Conservation (phyloP, 129 eudicot genomes). For the Arctium lappa region DNA sequence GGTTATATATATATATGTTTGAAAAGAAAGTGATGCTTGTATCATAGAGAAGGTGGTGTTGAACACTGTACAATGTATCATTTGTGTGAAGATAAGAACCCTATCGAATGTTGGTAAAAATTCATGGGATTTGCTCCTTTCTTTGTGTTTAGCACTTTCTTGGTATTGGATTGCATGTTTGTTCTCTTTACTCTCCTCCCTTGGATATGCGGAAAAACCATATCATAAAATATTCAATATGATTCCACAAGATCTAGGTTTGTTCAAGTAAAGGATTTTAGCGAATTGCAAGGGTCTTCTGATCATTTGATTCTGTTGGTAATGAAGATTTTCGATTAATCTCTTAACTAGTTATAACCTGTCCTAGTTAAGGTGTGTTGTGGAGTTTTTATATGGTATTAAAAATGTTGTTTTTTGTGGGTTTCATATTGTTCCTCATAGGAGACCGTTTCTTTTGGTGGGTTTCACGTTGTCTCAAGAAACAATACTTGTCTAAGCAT, state of each 20-base stretch:
- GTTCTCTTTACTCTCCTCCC: background rate
- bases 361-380: no score
- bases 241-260: no score
- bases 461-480: no score
- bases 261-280: no score
- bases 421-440: no score
- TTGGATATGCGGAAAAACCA: background rate
- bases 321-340: background rate
- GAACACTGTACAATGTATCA: slow-evolving; percentile 33
- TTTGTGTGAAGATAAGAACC: slow-evolving; percentile 35
- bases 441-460: no score
- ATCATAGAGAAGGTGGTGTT: slow-evolving; percentile 53
- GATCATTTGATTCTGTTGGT: no score
- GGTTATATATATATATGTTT: slow-evolving; percentile 33
- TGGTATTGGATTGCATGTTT: background rate
- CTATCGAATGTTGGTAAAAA: background rate
- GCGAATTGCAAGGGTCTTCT: no score
- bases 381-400: no score
- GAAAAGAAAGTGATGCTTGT: slow-evolving; percentile 34
- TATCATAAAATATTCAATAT: no score
- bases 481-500: no score
- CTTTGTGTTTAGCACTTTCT: background rate
- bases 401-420: no score
- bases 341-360: background rate
- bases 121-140: background rate